Evolutionary conservation across 331 rosid genomes (phyloP).

Genomic region (Quercus tomentella): DNA sequence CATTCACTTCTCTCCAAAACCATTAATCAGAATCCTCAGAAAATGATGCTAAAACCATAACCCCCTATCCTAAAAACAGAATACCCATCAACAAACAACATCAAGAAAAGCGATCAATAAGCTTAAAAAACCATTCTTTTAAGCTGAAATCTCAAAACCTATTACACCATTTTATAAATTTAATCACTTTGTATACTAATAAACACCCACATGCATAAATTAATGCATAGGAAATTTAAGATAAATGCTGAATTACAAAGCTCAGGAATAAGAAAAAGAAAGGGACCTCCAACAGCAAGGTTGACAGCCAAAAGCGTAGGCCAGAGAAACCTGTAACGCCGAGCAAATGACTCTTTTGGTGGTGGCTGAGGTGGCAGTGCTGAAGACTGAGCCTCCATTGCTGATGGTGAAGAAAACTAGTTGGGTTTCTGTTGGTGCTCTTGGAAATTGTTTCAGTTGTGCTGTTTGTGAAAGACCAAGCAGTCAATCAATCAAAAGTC

Average conservation of each 20-base stretch:
- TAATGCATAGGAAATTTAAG: background rate
- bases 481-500: background rate
- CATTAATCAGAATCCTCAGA: background rate
- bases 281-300: too few relatives aligned
- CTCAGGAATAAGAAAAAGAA: background rate
- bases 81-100: background rate
- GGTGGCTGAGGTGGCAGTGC: too few relatives aligned
- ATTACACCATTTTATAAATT: background rate
- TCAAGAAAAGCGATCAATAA: background rate
- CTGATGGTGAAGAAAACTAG: too few relatives aligned
- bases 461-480: slow-evolving; percentile 25
- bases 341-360: too few relatives aligned
- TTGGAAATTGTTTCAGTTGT: slow-evolving; percentile 37
- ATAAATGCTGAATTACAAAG: background rate
- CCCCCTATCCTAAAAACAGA: background rate
- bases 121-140: background rate
- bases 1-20: too few relatives aligned
- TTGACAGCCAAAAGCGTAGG: too few relatives aligned
- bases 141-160: slow-evolving; percentile 12
- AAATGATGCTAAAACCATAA: too few relatives aligned
- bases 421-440: too few relatives aligned
- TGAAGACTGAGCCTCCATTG: too few relatives aligned
- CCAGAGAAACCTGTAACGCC: too few relatives aligned
- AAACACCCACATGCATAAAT: background rate
- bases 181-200: background rate